Evolutionary conservation across 1,139 yeast species (phyloP), one percentile per base, ranked within the genome.

Genomic region (Hansenula lynferdii): DNA sequence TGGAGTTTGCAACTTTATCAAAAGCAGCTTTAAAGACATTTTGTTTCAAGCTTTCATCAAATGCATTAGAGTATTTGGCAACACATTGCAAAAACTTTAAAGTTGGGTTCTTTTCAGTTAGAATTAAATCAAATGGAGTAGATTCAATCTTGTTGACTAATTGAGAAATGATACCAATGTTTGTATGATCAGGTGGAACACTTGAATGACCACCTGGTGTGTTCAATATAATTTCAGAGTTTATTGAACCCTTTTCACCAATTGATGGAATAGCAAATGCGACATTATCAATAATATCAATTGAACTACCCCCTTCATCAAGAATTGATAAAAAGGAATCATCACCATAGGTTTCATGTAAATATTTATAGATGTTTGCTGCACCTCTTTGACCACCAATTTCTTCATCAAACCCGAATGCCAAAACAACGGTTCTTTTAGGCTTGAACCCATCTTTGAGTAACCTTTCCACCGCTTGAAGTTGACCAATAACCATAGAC

Each of bases 361-460:
- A 51, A 39, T 60, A 62, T 21, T 65, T 47, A 5, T 70, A 66
- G 29, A 80, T 62, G 14, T 51, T 42, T 1, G 45, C 45, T 2
- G 87, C 89, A 37, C 87, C 86, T 17, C 65, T 57, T n/a, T 47
- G 45, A 5, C 90, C 90, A 27, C 76, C 65, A 25, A 73, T 69
- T 58, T 83, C 94, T 60, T 84, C 94, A 55, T 84, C 92, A 50
- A 77, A 80, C 0, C 92, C 92, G 52, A 77, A 75, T 0, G 83
- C 77, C 6, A 79, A 58, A 11, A 83, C 45, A 3, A 81, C 55
- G 1, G 84, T 69, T 52, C 90, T 70, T 35, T 64, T 54, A 6
- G 87, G 85, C 31, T 51, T 46, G 54, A 67, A 77, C 0, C 68
- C 75, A 35, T 65, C 62, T 18, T 43, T 34, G 17, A 77, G 51